phyloP scores from a whole-genome alignment of 2,329 filamentous ascomycete genomes.

The Lachnellula hyalina region DNA sequence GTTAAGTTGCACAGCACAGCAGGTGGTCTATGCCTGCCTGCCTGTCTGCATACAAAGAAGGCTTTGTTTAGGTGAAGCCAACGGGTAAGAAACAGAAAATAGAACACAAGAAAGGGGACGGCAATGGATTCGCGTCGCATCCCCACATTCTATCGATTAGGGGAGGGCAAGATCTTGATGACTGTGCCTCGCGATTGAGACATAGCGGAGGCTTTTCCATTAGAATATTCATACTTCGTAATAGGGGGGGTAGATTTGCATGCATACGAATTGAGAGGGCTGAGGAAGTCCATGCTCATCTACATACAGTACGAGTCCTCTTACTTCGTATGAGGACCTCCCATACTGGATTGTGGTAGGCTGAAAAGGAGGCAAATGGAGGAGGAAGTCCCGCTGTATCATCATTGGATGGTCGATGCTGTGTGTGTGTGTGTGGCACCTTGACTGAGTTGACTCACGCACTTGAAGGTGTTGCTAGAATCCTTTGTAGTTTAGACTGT shows the following conservation, averaged over 20 bases:
- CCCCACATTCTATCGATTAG: conserved; percentile 8
- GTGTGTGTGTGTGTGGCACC: background rate
- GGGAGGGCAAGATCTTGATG: background rate
- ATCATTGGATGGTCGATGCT: background rate
- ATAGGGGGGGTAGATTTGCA: background rate
- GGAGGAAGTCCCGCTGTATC: background rate
- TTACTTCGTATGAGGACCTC: background rate
- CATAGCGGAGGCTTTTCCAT: too few relatives aligned
- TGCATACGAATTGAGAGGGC: background rate
- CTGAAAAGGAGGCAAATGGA: background rate
- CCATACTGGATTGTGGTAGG: background rate
- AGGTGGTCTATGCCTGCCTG: conserved; percentile 17
- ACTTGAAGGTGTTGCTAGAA: too few relatives aligned
- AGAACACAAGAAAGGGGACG: conserved; percentile 8
- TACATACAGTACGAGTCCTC: too few relatives aligned
- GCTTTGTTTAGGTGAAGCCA: conserved; percentile 5
- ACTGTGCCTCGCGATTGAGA: background rate
- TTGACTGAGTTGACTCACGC: too few relatives aligned
- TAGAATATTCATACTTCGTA: too few relatives aligned
- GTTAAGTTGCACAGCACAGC: conserved; percentile 17
- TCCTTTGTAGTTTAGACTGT: too few relatives aligned
- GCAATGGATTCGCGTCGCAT: conserved; percentile 14
- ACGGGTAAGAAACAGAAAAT: conserved; percentile 6
- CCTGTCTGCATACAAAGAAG: conserved; percentile 1
- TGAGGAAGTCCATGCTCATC: background rate